Evolutionary conservation across 176 grass and related monocot species (phyloP).

Genomic region (Oropetium thomaeum): DNA sequence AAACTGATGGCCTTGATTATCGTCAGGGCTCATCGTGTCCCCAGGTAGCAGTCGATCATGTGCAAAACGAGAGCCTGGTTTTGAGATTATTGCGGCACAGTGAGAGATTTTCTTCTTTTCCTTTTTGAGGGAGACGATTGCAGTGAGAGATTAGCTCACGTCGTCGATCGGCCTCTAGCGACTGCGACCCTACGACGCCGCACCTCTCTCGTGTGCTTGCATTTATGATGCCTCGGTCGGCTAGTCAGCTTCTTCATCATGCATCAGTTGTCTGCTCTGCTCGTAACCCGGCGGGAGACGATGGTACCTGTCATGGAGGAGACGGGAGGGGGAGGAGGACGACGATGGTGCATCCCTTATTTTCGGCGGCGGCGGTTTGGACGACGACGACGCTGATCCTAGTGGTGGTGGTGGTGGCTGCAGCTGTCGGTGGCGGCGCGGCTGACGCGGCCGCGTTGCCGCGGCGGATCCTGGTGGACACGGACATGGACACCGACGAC

Average conservation of each 20-base stretch:
- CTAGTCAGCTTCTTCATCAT: background rate
- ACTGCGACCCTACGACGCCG: background rate
- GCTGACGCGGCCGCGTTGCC: background rate
- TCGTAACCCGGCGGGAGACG: no score
- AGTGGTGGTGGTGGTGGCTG: background rate
- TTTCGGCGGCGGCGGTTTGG: background rate
- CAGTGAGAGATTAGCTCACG: no score
- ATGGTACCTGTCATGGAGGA: background rate
- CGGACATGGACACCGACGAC: conserved; percentile 79
- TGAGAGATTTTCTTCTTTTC: no score
- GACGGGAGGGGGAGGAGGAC: background rate
- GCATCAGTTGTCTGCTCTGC: no score
- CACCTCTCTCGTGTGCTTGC: background rate
- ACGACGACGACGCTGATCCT: background rate
- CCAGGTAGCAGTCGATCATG: no score
- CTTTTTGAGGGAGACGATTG: no score
- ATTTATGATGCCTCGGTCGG: background rate
- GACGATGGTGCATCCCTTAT: background rate
- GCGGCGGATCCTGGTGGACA: conserved; percentile 65
- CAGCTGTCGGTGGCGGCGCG: background rate
- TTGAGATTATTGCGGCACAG: no score
- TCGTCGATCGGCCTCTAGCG: no score
- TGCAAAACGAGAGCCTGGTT: no score
- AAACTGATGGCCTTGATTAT: no score
- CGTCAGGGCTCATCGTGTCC: no score